Evolutionary conservation across 1,284 basidiomycete genomes (phyloP).

Genomic region (Lentinula novae-zelandiae): DNA sequence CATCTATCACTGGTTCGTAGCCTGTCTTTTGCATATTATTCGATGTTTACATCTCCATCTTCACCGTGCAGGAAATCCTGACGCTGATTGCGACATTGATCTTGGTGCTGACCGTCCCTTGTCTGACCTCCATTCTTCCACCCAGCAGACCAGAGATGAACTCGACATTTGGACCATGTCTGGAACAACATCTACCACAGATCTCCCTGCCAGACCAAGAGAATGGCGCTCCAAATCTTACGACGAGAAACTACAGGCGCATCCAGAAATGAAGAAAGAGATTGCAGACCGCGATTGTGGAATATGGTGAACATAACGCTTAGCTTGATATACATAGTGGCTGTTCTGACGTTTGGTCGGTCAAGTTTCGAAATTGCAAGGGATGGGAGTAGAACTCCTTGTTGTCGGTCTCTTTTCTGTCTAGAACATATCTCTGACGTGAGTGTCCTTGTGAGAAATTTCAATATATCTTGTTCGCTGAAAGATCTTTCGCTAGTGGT

Average conservation of each 20-base stretch:
- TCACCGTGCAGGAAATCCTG: background rate
- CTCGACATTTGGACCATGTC: constrained; percentile 7
- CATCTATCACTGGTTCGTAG: background rate
- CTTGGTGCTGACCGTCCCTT: constrained; percentile 4
- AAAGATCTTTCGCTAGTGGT: background rate
- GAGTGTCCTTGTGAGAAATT: background rate
- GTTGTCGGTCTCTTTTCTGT: constrained; percentile 5
- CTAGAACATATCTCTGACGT: constrained; percentile 9
- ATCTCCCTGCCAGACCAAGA: constrained; percentile 5
- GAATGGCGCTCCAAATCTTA: constrained; percentile 6
- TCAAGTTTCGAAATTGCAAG: constrained; percentile 1
- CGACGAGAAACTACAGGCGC: background rate
- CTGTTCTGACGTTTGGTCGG: background rate
- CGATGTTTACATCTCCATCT: background rate
- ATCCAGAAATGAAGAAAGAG: background rate
- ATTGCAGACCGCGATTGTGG: constrained; percentile 1
- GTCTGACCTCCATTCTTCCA: background rate
- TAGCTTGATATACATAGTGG: background rate
- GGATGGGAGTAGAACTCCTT: background rate
- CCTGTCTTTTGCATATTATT: background rate
- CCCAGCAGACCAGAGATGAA: background rate
- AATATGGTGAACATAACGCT: background rate
- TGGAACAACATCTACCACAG: constrained; percentile 1
- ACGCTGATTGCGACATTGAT: constrained; percentile 3
- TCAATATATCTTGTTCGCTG: background rate